Conservation (phyloP, 2,329 filamentous ascomycete species). For the Exophiala phaeomuriformis region DNA sequence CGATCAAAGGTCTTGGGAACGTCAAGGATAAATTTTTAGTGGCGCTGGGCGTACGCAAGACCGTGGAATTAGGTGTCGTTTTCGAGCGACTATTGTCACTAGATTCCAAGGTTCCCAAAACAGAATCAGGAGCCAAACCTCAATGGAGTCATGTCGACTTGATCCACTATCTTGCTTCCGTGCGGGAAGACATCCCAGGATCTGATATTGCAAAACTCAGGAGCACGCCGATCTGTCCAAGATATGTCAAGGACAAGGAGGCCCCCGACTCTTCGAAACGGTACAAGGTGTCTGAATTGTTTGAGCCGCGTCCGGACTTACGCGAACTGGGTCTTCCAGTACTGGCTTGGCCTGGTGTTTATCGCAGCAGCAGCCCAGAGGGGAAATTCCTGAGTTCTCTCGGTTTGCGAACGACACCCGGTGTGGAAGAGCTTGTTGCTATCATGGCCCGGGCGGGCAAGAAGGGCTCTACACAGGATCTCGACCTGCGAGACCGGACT, state of each 20-base stretch:
- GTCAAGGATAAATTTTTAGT: conserved; percentile 86
- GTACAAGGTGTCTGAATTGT: conserved; percentile 71
- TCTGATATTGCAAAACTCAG: conserved; percentile 74
- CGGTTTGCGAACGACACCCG: conserved; percentile 65
- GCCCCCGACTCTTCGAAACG: conserved; percentile 45
- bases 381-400: conserved; percentile 65
- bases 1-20: conserved; percentile 64
- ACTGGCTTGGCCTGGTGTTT: conserved; percentile 73
- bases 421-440: conserved; percentile 64
- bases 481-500: conserved; percentile 55
- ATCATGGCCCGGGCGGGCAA: conserved; percentile 63
- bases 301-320: conserved; percentile 66
- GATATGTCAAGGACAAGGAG: conserved; percentile 54
- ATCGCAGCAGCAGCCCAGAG: conserved; percentile 59
- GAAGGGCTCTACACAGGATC: conserved; percentile 36
- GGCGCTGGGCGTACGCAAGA: conserved; percentile 84
- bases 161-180: conserved; percentile 87
- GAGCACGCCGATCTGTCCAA: conserved; percentile 72
- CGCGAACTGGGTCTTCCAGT: conserved; percentile 66
- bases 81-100: conserved; percentile 71
- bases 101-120: conserved; percentile 38
- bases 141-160: conserved; percentile 91
- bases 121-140: conserved; percentile 26
- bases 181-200: conserved; percentile 76
- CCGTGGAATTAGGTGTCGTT: conserved; percentile 86